Base-by-base conservation (phyloP, 1,139 yeast species). In the Yamadazyma conglobata region DNA sequence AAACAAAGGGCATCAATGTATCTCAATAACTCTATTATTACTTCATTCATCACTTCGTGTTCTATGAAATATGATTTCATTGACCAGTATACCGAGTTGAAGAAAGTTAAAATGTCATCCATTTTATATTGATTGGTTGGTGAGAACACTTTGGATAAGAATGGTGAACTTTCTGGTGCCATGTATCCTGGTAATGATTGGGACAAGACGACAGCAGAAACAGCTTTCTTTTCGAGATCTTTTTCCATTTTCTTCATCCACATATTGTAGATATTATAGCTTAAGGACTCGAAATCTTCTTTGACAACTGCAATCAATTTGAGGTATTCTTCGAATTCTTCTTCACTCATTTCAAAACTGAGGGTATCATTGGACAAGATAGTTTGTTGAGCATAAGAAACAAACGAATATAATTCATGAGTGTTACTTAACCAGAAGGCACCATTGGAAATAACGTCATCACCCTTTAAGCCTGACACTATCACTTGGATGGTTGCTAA, bases 371-470 rank as follows among this genome's bases (percentile, higher is more conserved):
- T 88, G 31, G 86, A 87, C 32, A 86, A 67, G 42, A 91, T 87
- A 13, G 95, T 87, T 42, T 78, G 79, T 56, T 91, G 95, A 4
- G 97, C 98, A 57, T 88, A 85, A 12, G 91, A 80, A 39, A 89
- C 95, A 65, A 91, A 93, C 1, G 97, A 88, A 58, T 86, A 85
- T 48, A 91, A 73, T 56, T 93, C 98, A 54, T 93, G 96, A 6
- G 95, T 91, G 59, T 91, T 91, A 3, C 97, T 86, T 45, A 93
- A 70, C 99, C 99, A 91, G 67, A 91, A 91, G 0, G 97, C 96
- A 48, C 96, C 97, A 48, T 88, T 88, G 30, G 89, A 78, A 49
- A 89, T 81, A 24, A 87, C 80, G 42, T 87, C 95, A 38, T 86
- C 95, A 31, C 91, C 95, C 50, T 80, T 80, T 53, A 83, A 67